Conservation (phyloP, 202 grass and related monocot species). For the Panicum hallii region DNA sequence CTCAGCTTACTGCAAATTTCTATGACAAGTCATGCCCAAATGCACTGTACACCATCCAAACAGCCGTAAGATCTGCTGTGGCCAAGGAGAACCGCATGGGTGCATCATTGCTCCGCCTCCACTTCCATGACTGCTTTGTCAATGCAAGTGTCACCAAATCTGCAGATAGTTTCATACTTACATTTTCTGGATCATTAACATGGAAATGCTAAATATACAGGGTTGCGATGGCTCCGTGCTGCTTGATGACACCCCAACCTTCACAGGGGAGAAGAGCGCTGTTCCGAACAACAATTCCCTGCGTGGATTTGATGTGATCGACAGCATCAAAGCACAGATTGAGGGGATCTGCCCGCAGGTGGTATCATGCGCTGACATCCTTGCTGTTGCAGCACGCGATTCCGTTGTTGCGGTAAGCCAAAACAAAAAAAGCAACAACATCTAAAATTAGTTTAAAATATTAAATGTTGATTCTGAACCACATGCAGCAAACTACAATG, state of each 20-base stretch:
- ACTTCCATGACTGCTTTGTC: conserved; percentile 67
- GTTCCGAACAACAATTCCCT: conserved; percentile 60
- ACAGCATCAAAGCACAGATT: conserved; percentile 64
- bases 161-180: neutral
- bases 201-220: conserved; percentile 26
- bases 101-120: conserved; percentile 55
- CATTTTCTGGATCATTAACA: neutral
- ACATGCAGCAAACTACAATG: neutral
- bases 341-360: conserved; percentile 58
- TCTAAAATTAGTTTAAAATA: neutral
- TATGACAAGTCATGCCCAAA: conserved; percentile 47
- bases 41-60: conserved; percentile 37
- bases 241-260: conserved; percentile 64
- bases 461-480: neutral
- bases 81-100: conserved; percentile 52
- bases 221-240: conserved; percentile 74
- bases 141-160: conserved; percentile 46
- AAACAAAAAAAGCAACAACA: neutral
- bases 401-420: conserved; percentile 64
- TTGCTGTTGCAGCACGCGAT: conserved; percentile 64
- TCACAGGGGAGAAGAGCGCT: conserved; percentile 68
- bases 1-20: conserved; percentile 48
- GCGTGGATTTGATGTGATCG: conserved; percentile 61
- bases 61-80: conserved; percentile 11
- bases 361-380: conserved; percentile 77